These are phyloP conservation scores for Hypoxylon intermedium DNA, from an alignment of 495 filamentous ascomycete genomes.

Conservation along the genomic window DNA sequence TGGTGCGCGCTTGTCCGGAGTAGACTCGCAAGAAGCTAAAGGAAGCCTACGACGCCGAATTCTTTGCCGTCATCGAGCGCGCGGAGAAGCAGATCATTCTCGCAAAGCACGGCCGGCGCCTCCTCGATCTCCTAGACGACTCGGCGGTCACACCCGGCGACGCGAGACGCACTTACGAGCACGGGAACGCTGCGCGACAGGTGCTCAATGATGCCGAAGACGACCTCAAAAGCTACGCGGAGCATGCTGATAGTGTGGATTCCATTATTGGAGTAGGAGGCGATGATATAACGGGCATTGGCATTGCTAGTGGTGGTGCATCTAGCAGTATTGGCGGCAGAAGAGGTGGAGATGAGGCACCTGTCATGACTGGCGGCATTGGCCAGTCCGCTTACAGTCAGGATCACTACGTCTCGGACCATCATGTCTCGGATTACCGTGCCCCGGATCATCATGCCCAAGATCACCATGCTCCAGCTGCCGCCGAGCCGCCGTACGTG, in stretches of 20 bases:
- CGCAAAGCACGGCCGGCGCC: constrained; percentile 82
- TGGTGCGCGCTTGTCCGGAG: neutral
- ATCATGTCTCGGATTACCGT: no score
- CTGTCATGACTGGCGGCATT: constrained; percentile 1
- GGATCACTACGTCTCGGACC: no score
- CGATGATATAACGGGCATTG: constrained; percentile 2
- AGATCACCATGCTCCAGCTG: neutral
- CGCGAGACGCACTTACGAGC: constrained; percentile 67
- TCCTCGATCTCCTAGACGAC: constrained; percentile 90
- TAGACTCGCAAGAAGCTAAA: constrained; percentile 92
- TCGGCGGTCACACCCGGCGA: constrained; percentile 89
- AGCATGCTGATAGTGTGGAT: constrained; percentile 38
- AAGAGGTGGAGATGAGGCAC: constrained; percentile 3
- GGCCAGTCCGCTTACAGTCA: constrained; percentile 5
- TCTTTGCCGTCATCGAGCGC: constrained; percentile 87
- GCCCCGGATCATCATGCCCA: no score
- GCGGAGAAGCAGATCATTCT: constrained; percentile 96
- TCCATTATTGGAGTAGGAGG: constrained; percentile 1
- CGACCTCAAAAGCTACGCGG: constrained; percentile 80
- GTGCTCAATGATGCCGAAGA: constrained; percentile 93
- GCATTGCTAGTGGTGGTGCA: neutral
- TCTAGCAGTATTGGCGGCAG: neutral
- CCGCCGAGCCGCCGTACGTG: constrained; percentile 9
- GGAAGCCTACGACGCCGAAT: constrained; percentile 87
- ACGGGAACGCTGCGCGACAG: constrained; percentile 71